These are phyloP conservation scores for Chamaecyparis obtusa DNA, from an alignment of 75 land plant species.

Conservation along the genomic window DNA sequence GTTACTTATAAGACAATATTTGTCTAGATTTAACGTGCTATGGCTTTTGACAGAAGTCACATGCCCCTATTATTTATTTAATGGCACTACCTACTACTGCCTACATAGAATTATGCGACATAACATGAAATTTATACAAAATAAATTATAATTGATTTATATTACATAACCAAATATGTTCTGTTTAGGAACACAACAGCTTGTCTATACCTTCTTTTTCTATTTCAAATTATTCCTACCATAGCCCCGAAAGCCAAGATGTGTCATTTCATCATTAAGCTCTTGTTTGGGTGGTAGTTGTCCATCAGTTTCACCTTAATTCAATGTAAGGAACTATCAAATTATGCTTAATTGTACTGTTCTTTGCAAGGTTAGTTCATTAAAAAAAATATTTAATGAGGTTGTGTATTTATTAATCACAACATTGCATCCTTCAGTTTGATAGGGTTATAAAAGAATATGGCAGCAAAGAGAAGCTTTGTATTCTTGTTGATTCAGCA, in stretches of 20 bases:
- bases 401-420: not conserved
- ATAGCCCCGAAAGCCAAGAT: not conserved
- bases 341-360: not conserved
- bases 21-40: no score
- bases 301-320: not conserved
- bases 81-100: no score
- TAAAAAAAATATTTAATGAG: not conserved
- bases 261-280: not conserved
- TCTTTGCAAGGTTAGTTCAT: not conserved
- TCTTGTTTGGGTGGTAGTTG: not conserved
- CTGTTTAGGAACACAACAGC: not conserved
- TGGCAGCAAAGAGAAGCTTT: slow-evolving; percentile 3
- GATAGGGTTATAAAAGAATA: not conserved
- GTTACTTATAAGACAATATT: no score
- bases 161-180: no score
- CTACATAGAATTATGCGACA: no score
- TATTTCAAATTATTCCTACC: not conserved
- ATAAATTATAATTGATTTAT: no score
- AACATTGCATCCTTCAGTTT: slow-evolving; percentile 6
- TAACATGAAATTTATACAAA: no score
- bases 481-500: slow-evolving; percentile 16
- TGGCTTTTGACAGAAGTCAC: no score
- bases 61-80: no score
- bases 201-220: not conserved
- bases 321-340: not conserved